Conservation (phyloP, 306 rosid genomes). For the Cucumis cinereus region DNA sequence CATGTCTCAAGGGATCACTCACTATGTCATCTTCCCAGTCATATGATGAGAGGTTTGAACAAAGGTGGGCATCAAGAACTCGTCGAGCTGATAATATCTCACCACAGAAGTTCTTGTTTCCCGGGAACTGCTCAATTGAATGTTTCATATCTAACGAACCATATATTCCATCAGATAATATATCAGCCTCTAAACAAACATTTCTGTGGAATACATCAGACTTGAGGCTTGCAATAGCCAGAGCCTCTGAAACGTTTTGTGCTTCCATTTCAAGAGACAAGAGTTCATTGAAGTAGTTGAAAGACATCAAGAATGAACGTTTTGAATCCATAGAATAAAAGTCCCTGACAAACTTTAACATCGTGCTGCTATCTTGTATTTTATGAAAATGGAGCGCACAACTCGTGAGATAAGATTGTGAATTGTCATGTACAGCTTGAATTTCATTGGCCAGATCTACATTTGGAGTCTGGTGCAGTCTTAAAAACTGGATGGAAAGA, state of each 20-base stretch:
- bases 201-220: constrained; percentile 15
- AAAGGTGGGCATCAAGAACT: constrained; percentile 38
- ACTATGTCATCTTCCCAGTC: constrained; percentile 19
- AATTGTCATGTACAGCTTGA: constrained; percentile 13
- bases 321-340: constrained; percentile 33
- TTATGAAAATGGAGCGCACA: constrained; percentile 31
- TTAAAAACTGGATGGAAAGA: constrained; percentile 20
- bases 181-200: constrained; percentile 25
- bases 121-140: constrained; percentile 22
- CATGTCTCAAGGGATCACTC: constrained; percentile 4
- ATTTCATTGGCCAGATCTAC: constrained; percentile 6
- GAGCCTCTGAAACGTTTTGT: constrained; percentile 33
- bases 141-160: constrained; percentile 9
- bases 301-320: constrained; percentile 29
- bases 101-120: constrained; percentile 9
- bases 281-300: constrained; percentile 30
- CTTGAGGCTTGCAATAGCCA: constrained; percentile 24
- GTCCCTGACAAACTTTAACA: constrained; percentile 43
- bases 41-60: constrained; percentile 11
- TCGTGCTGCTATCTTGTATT: constrained; percentile 23
- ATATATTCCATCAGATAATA: constrained; percentile 19
- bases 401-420: constrained; percentile 29
- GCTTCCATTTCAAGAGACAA: constrained; percentile 34
- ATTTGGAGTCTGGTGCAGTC: constrained; percentile 25
- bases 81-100: constrained; percentile 32